Base-by-base conservation (phyloP, 192 early-diverging fungal genomes). In the Neocallimastix lanati region DNA sequence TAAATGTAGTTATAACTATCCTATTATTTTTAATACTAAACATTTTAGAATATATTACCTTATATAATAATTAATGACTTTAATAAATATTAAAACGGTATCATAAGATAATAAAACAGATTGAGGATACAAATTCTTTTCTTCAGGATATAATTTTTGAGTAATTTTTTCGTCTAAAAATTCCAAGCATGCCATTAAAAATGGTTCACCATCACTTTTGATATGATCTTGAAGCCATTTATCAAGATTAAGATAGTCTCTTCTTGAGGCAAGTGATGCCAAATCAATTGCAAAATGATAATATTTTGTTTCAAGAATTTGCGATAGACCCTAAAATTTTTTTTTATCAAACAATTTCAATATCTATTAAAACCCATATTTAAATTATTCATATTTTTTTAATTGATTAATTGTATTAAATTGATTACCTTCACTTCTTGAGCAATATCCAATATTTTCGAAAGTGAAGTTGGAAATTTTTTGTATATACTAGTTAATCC, bases 161-260 rank as follows among this genome's bases (percentile, higher is more conserved):
- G 83, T 80, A 2, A 93, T 83, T 81, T 94, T 93, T 36, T 91
- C 87, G 58, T 83, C 86, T 37, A 96, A 82, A 80, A 92, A 94
- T 29, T 94, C 92, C 77, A 96, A 83, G 81, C 93, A 94, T 0
- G 91, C 88, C 21, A 84, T 84, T 37, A 91, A 79, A 84, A 96
- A 96, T 18, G 80, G 36, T 58, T 91, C 89, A 28, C 90, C 87
- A 50, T 90, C 86, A 9, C 89, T 86, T 13, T 82, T 78, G 13
- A 95, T 87, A 30, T 91, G 90, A 76, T 93, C 93, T 79, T 87
- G 88, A 14, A 96, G 82, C 93, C 94, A 96, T 82, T 94, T 94
- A 80, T 95, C 94, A 2, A 96, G 80, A 78, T 93, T 94, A 12
- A 96, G 82, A 78, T 90, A 93, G 79, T 94, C 92, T 29, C 93